Evolutionary conservation across 345 rosid species (phyloP), one percentile per base, ranked within the genome.

Genomic region (Aegle marmelos): DNA sequence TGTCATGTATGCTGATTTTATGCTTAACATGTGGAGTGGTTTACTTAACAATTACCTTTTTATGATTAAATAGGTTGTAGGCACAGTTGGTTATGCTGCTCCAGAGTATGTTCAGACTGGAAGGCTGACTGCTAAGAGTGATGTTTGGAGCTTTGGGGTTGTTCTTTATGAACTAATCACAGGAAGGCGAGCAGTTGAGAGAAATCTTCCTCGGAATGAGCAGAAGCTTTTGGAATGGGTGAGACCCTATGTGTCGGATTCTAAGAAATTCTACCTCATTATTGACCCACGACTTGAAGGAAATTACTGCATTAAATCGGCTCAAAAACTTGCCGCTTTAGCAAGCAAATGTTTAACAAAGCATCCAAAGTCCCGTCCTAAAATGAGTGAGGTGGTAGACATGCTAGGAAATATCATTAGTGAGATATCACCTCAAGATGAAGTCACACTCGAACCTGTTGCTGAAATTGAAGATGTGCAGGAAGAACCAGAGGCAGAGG

Each of bases 91-190:
- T 73, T 96, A 96, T 80, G 95, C 97, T 2, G 99, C 99, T 81
- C 98, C 99, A 0, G 99, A 93, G 80, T 96, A 96, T 78, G 97
- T 93, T 72, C 97, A 93, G 68, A 91, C 97, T 0, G 98, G 99
- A 4, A 86, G 86, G 78, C 76, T 96, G 79, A 93, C 99, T 34
- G 91, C 95, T 9, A 96, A 96, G 90, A 96, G 97, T 39, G 98
- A 96, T 75, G 99, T 94, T 17, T 96, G 99, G 99, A 96, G 99
- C 86, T 96, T 92, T 66, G 99, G 99, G 7, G 99, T 96, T 37
- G 99, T 96, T 76, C 87, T 96, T 28, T 96, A 87, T 27, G 99
- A 96, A 82, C 91, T 96, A 59, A 90, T 96, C 79, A 92, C 97
- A 0, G 99, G 98, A 83, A 91, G 99, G 83, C 90, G 94, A 79